Conservation (phyloP, 345 rosid genomes). For the Rubroshorea leprosula region DNA sequence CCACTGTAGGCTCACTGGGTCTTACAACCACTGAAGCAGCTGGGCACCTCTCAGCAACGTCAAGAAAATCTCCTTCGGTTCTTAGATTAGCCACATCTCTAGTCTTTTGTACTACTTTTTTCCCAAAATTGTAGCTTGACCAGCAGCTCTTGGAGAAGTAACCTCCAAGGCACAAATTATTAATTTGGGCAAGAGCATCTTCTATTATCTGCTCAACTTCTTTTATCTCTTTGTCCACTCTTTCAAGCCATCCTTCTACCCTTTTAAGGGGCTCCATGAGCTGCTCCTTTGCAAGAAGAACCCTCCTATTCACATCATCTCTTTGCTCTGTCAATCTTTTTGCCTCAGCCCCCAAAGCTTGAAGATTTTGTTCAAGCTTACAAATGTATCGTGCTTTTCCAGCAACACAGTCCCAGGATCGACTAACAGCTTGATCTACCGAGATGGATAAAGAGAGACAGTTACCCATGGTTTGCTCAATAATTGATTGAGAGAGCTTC, state of each 20-base stretch:
- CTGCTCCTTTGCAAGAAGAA: constrained; percentile 28
- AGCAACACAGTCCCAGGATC: not conserved
- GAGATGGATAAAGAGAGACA: no score
- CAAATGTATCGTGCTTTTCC: constrained; percentile 1
- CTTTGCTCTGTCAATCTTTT: constrained; percentile 24
- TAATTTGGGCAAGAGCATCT: no score
- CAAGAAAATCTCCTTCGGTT: constrained; percentile 24
- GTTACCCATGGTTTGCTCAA: no score
- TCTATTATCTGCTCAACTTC: constrained; percentile 24
- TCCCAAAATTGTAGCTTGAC: constrained; percentile 17
- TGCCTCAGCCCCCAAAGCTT: not conserved
- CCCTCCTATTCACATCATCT: constrained; percentile 23
- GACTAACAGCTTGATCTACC: not conserved
- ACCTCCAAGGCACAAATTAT: not conserved
- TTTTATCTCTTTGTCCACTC: constrained; percentile 17
- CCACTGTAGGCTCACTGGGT: constrained; percentile 4
- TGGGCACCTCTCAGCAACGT: constrained; percentile 7
- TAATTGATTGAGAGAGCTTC: no score
- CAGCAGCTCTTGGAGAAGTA: not conserved
- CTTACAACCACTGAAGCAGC: not conserved
- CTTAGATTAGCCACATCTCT: constrained; percentile 23
- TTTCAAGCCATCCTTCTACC: constrained; percentile 29
- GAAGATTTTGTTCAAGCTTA: constrained; percentile 1
- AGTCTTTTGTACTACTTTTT: constrained; percentile 20
- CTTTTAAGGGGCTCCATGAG: constrained; percentile 21